Conservation (phyloP, 371 early-diverging fungal genomes). For the Lichtheimia corymbifera region DNA sequence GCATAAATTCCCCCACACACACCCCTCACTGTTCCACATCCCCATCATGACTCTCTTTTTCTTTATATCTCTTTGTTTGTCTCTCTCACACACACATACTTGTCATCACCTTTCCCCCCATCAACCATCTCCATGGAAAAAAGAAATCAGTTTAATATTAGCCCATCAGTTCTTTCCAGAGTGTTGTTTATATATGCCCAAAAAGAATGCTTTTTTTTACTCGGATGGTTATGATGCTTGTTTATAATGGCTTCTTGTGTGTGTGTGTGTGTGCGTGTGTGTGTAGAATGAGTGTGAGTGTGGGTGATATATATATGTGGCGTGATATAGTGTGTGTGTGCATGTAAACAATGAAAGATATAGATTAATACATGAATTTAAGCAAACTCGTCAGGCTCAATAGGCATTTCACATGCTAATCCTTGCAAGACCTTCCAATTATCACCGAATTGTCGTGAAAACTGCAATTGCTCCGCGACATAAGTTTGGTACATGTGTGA, state of each 20-base stretch:
- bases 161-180: no score
- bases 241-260: no score
- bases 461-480: constrained; percentile 58
- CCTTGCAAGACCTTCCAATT: constrained; percentile 62
- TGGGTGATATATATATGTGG: background rate
- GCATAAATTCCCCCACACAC: constrained; percentile 1
- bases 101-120: no score
- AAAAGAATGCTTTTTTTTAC: no score
- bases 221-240: no score
- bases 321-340: background rate
- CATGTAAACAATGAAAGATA: background rate
- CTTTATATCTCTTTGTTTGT: no score
- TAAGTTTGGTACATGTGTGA: constrained; percentile 64
- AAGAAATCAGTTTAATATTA: no score
- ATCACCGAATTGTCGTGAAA: constrained; percentile 50
- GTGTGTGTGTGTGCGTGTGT: background rate
- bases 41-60: no score
- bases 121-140: no score
- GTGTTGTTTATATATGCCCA: no score
- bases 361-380: constrained; percentile 1
- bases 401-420: constrained; percentile 20
- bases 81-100: no score
- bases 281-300: background rate
- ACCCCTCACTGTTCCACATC: no score
- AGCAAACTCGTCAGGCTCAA: constrained; percentile 19